Percentiles rank a stretch among this genome's conserved stretches.
These are phyloP conservation scores for Posidonia australis DNA, from an alignment of 106 monocot genomes.

Conservation along the genomic window DNA sequence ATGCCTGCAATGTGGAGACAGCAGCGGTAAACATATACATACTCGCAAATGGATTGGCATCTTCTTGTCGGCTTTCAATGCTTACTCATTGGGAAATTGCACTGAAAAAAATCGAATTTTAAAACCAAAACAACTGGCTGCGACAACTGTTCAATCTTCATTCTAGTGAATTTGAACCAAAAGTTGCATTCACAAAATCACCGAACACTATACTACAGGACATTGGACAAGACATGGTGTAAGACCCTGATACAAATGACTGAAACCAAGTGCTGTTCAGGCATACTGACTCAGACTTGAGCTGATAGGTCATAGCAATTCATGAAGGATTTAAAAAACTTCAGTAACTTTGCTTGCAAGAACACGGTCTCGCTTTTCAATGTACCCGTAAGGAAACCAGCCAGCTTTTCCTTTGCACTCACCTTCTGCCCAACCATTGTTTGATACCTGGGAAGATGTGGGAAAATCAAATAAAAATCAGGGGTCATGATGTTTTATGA, in stretches of 20 bases:
- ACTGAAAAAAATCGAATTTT: too few relatives aligned
- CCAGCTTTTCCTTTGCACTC: slow-evolving; percentile 92
- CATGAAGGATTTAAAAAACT: slow-evolving; percentile 28
- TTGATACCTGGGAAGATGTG: slow-evolving; percentile 35
- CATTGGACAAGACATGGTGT: neutral
- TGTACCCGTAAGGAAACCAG: slow-evolving; percentile 78
- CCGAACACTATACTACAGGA: neutral
- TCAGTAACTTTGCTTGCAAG: slow-evolving; percentile 88
- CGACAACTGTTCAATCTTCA: too few relatives aligned
- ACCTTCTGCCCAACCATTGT: slow-evolving; percentile 95
- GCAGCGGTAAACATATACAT: too few relatives aligned
- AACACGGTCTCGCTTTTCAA: slow-evolving; percentile 79
- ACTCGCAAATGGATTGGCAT: too few relatives aligned
- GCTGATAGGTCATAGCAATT: too few relatives aligned
- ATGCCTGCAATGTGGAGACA: too few relatives aligned
- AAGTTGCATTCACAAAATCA: neutral
- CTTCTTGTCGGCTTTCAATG: too few relatives aligned
- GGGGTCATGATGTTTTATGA: neutral
- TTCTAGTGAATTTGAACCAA: neutral
- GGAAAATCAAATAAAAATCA: neutral
- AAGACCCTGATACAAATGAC: neutral
- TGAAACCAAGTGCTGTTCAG: neutral
- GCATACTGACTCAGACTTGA: neutral
- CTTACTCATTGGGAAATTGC: too few relatives aligned
- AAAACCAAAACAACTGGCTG: too few relatives aligned